These are phyloP conservation scores for Botryotinia narcissicola DNA, from an alignment of 2,329 filamentous ascomycete genomes.

Conservation along the genomic window DNA sequence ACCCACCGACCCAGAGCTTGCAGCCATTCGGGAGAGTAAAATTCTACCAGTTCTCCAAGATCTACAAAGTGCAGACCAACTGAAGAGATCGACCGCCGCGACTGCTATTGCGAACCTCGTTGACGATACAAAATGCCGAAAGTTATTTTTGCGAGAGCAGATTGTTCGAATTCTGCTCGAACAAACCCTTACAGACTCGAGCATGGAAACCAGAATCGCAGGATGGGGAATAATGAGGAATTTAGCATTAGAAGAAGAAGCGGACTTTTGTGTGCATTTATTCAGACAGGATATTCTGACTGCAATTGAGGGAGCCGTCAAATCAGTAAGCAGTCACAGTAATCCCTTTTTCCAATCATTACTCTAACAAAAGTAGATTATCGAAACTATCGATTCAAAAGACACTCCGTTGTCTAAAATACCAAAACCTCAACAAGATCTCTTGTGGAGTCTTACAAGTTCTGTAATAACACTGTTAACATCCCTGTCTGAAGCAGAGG, in stretches of 20 bases:
- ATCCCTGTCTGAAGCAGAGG: constrained; percentile 56
- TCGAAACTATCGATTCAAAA: constrained; percentile 36
- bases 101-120: constrained; percentile 60
- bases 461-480: constrained; percentile 54
- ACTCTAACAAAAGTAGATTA: constrained; percentile 32
- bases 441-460: constrained; percentile 53
- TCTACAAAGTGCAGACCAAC: constrained; percentile 57
- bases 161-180: constrained; percentile 62
- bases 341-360: background rate
- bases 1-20: constrained; percentile 61
- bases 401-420: constrained; percentile 47
- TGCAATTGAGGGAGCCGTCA: constrained; percentile 56
- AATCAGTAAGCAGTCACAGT: constrained; percentile 44
- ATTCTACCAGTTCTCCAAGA: constrained; percentile 63
- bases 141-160: constrained; percentile 64
- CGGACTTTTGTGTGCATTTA: constrained; percentile 65
- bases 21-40: constrained; percentile 59
- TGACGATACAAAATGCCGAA: constrained; percentile 59
- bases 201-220: constrained; percentile 60
- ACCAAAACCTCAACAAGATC: constrained; percentile 52
- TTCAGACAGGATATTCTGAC: constrained; percentile 61
- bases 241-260: constrained; percentile 61
- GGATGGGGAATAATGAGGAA: constrained; percentile 66
- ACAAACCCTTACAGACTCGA: constrained; percentile 62
- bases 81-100: constrained; percentile 58